Base-by-base conservation (phyloP, 768 basidiomycete genomes). In the Clitopilus hobsonii region DNA sequence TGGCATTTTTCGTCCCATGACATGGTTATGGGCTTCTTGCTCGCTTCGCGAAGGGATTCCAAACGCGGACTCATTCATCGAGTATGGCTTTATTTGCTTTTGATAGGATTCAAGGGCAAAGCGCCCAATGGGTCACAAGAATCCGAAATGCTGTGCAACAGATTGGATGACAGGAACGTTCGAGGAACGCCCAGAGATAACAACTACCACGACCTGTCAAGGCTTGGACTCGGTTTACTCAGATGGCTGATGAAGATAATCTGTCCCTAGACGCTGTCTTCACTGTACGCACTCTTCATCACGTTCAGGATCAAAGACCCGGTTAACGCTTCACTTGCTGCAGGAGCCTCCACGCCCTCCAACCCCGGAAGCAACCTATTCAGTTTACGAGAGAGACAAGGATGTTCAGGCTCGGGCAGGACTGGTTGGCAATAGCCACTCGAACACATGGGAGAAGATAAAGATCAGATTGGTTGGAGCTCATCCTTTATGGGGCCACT, bases 401-500 rank as follows among this genome's bases (percentile, higher is more conserved):
- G 48, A 66, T 24, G 56, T 57, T 30, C 36, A 54, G 22, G 47
- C 48, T 14, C 52, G 47, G 8, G 49, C n/a, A n/a, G n/a, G n/a
- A n/a, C n/a, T n/a, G n/a, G n/a, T n/a, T n/a, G n/a, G n/a, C n/a
- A n/a, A n/a, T n/a, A n/a, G n/a, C n/a, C n/a, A n/a, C n/a, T n/a
- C n/a, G n/a, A n/a, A 60, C 22, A 66, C 69, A 27, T 75, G 76
- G 77, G 59, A 68, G 10, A 67, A 75, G 28, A 73, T 94, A 14
- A 68, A 71, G 5, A 86, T 94, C 36, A 72, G 82, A 56, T 76
- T 94, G 6, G 88, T 94, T 0, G 91, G 91, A 13, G 79, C 80
- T 1, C 91, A 92, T 63, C 86, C 89, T 1, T 71, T 93, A 3
- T 93, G 90, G 90, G 91, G 83, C 1, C 89, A 92, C 64, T 74